These are phyloP conservation scores for Taiozyma sp. DNA, from an alignment of 1,139 yeast species.

Conservation along the genomic window DNA sequence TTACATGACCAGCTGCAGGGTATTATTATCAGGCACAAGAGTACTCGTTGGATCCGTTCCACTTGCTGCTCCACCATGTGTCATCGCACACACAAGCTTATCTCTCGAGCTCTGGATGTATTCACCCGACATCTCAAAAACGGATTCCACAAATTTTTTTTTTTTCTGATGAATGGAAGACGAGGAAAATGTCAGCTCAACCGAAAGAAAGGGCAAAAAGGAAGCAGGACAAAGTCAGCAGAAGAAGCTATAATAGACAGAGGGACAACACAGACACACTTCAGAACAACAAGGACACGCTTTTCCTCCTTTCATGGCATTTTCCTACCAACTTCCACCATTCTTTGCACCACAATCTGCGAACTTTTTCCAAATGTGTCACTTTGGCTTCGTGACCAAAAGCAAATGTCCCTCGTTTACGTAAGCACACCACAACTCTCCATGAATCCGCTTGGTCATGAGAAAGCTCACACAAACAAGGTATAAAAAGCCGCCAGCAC, in stretches of 20 bases:
- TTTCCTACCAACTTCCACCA: not conserved
- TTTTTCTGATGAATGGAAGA: not conserved
- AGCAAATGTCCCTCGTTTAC: not conserved
- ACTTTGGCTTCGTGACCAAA: not conserved
- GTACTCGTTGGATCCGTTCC: not conserved
- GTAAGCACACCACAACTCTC: not conserved
- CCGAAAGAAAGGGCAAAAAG: not conserved
- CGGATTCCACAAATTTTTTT: not conserved
- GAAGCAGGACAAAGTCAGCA: too few relatives aligned
- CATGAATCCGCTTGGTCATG: not conserved
- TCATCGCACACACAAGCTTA: not conserved
- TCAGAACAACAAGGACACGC: too few relatives aligned
- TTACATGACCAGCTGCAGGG: not conserved
- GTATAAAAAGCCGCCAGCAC: not conserved
- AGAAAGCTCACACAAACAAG: not conserved
- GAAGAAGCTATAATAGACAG: too few relatives aligned
- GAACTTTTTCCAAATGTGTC: not conserved
- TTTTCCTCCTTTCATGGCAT: too few relatives aligned
- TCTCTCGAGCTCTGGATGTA: not conserved
- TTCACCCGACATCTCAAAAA: not conserved
- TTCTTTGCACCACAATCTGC: not conserved
- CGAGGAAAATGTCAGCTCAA: not conserved
- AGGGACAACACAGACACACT: too few relatives aligned
- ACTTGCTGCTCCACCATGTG: not conserved
- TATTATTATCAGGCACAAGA: too few relatives aligned